Evolutionary conservation across 768 basidiomycete species (phyloP).

Genomic region (Panaeolus papilionaceus): DNA sequence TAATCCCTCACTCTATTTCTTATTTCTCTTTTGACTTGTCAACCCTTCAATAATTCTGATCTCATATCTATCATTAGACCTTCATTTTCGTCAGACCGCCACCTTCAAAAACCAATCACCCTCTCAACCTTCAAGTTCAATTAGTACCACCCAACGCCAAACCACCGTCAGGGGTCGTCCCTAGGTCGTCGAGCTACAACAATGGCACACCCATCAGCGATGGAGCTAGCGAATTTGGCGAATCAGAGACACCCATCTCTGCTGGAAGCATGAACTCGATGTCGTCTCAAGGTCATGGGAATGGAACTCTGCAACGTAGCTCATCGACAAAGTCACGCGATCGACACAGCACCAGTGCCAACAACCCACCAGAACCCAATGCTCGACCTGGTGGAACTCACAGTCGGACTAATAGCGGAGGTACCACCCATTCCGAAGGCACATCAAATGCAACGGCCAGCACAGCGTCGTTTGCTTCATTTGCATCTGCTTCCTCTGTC

Average conservation of each 20-base stretch:
- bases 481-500: conserved; percentile 34
- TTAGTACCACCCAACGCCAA: conserved; percentile 76
- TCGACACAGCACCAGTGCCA: conserved; percentile 23
- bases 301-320: conserved; percentile 20
- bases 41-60: conserved; percentile 8
- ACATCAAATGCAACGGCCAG: neutral
- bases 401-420: conserved; percentile 19
- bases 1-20: conserved; percentile 22
- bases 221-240: conserved; percentile 15
- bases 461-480: conserved; percentile 46
- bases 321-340: conserved; percentile 42
- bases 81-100: conserved; percentile 94
- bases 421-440: conserved; percentile 46
- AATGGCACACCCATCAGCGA: neutral
- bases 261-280: conserved; percentile 19
- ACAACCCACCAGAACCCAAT: neutral
- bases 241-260: conserved; percentile 35
- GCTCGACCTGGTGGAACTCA: neutral
- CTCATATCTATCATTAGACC: conserved; percentile 52
- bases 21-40: conserved; percentile 8
- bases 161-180: conserved; percentile 42
- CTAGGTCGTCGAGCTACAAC: conserved; percentile 22
- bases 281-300: neutral
- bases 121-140: conserved; percentile 91
- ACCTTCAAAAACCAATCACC: conserved; percentile 83